A percentile compares a stretch with the other conserved stretches of the same genome.
phyloP scores from a whole-genome alignment of 2,329 filamentous ascomycete genomes.

The Lasiodiplodia citricola region DNA sequence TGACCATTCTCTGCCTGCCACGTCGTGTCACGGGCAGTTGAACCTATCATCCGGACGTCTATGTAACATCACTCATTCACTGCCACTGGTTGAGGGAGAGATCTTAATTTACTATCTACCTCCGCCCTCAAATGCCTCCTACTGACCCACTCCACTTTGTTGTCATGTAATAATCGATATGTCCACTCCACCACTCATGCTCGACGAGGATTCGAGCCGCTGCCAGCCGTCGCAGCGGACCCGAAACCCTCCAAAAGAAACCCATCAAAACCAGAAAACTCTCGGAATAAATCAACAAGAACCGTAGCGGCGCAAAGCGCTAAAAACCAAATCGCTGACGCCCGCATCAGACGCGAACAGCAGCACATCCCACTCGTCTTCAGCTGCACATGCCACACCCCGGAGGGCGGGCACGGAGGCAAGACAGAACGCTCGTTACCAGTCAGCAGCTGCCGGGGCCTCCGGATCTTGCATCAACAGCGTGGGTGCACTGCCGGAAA shows the following conservation, averaged over 20 bases:
- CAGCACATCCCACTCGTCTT: constrained; percentile 43
- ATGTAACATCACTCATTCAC: background rate
- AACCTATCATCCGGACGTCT: too few species aligned
- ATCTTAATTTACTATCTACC: constrained; percentile 17
- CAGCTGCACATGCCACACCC: constrained; percentile 24
- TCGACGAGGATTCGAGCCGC: constrained; percentile 27
- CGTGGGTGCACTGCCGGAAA: constrained; percentile 21
- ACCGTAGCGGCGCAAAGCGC: constrained; percentile 41
- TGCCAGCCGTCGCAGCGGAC: constrained; percentile 15
- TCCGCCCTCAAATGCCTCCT: constrained; percentile 3
- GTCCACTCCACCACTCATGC: constrained; percentile 6
- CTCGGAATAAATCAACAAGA: constrained; percentile 39
- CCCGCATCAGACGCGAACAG: constrained; percentile 27
- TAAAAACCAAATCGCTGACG: constrained; percentile 45
- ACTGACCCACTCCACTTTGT: constrained; percentile 14
- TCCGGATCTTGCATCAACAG: constrained; percentile 27
- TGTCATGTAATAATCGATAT: constrained; percentile 8
- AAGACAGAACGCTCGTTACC: constrained; percentile 49
- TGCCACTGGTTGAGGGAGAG: constrained; percentile 21
- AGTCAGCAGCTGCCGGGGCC: constrained; percentile 42
- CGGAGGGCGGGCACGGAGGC: constrained; percentile 36
- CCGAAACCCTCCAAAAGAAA: constrained; percentile 15
- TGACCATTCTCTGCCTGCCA: background rate
- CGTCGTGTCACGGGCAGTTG: too few species aligned
- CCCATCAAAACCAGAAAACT: constrained; percentile 11